Base-by-base conservation (phyloP, 495 filamentous ascomycete genomes). In the Xylaria sp. region DNA sequence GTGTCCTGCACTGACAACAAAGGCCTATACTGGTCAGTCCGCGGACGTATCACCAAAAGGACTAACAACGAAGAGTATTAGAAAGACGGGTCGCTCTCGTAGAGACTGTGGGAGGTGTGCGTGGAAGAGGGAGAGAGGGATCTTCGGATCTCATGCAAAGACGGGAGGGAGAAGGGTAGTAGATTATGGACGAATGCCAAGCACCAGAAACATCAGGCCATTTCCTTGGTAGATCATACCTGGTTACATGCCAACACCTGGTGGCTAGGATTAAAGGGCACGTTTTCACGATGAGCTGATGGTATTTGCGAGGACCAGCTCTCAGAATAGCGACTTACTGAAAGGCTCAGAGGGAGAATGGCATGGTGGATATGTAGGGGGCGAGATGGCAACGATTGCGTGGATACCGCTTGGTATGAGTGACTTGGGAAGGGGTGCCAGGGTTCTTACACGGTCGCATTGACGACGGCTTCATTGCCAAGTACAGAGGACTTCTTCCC, bases 141-240 rank as follows among this genome's bases (percentile, higher is more conserved):
- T 76, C 71, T 72, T 74, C 76, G 75, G 76, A 78, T 78, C 76
- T 75, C 75, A 74, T 75, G 73, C 69, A 72, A 77, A 76, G 79
- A 80, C 83, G 74, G 84, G 85, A 73, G 82, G 81, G 64, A 78
- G 85, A 80, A 74, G 31, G 15, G 37, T n/a, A 57, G 67, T 61
- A 62, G 81, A 88, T 73, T 79, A 80, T 81, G 80, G 78, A 72
- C 74, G 80, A 71, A 62, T 74, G 77, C 74, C 78, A 79, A 78
- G 77, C 72, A 68, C 72, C 69, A 72, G 77, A 82, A 83, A 82
- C 79, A 81, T 83, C 78, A 76, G 79, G 75, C 75, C 79, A 82
- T 82, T 72, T 71, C 79, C 57, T 66, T 67, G 55, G 82, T 73
- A 78, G 81, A 82, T 84, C 84, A 82, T 86, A 87, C 85, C 85